phyloP scores from a whole-genome alignment of 345 rosid genomes.

The Salix dunnii region DNA sequence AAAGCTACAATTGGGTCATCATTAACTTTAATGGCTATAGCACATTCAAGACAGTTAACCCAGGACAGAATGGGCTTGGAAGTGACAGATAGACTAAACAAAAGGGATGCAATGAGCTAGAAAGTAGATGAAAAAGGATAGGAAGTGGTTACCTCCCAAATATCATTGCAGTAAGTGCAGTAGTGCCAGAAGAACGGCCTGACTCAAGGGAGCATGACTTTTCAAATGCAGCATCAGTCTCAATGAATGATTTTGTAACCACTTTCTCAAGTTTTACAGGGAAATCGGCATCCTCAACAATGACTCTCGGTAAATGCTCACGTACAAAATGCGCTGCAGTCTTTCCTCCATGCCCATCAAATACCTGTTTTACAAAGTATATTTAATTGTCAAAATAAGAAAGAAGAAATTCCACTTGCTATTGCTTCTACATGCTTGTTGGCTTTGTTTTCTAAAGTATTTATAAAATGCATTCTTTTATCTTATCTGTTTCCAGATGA shows the following conservation, averaged over 20 bases:
- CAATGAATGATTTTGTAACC: constrained; percentile 57
- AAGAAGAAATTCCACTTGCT: background rate
- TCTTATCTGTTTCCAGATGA: background rate
- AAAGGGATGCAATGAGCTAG: background rate
- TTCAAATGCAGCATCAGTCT: constrained; percentile 71
- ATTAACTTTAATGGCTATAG: background rate
- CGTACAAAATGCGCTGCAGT: constrained; percentile 69
- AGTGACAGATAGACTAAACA: background rate
- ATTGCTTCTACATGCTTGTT: background rate
- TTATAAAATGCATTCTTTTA: background rate
- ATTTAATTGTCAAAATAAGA: background rate
- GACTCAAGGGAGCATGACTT: constrained; percentile 49
- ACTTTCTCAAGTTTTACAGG: constrained; percentile 67
- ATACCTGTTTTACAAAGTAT: constrained; percentile 44
- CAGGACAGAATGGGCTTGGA: background rate
- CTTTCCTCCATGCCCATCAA: constrained; percentile 88
- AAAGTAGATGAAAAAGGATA: background rate
- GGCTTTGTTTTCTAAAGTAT: background rate
- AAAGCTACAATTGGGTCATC: background rate
- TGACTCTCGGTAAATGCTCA: constrained; percentile 70
- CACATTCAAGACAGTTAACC: background rate
- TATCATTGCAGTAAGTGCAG: constrained; percentile 78
- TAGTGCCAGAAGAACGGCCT: constrained; percentile 69
- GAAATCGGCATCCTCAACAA: constrained; percentile 74
- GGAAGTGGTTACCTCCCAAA: constrained; percentile 56